Percentiles rank a stretch among this genome's conserved stretches.
These are phyloP conservation scores for Nemania abortiva DNA, from an alignment of 2,329 filamentous ascomycete genomes.

Conservation along the genomic window DNA sequence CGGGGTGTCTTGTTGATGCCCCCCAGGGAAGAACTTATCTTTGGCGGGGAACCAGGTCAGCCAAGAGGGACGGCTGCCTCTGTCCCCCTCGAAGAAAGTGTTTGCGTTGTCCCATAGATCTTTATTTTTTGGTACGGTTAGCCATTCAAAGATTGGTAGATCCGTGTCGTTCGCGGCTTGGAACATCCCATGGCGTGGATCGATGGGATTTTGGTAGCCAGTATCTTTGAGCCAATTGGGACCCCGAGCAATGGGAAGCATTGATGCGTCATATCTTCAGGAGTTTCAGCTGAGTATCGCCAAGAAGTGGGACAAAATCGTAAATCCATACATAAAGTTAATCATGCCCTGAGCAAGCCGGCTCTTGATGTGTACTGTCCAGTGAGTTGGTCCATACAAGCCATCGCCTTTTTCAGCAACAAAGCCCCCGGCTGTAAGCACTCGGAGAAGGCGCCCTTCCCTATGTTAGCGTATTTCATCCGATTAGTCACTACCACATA, in stretches of 20 bases:
- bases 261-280: constrained; percentile 32
- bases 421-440: constrained; percentile 36
- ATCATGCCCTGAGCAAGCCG: constrained; percentile 33
- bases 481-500: background rate
- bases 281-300: constrained; percentile 5
- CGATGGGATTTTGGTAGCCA: constrained; percentile 23
- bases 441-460: constrained; percentile 38
- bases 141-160: constrained; percentile 31
- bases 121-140: constrained; percentile 36
- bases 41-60: constrained; percentile 37
- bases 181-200: constrained; percentile 17
- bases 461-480: background rate
- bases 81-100: constrained; percentile 37
- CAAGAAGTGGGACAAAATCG: background rate
- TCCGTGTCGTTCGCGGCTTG: constrained; percentile 19
- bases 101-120: constrained; percentile 37
- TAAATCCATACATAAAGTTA: constrained; percentile 32
- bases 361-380: constrained; percentile 31
- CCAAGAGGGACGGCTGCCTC: constrained; percentile 39
- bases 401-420: constrained; percentile 36
- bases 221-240: constrained; percentile 30
- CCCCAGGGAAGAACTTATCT: constrained; percentile 33
- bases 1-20: constrained; percentile 18
- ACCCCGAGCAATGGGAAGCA: constrained; percentile 19
- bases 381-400: constrained; percentile 34